Conservation (phyloP, 345 rosid species). For the Moricandia moricandioides region DNA sequence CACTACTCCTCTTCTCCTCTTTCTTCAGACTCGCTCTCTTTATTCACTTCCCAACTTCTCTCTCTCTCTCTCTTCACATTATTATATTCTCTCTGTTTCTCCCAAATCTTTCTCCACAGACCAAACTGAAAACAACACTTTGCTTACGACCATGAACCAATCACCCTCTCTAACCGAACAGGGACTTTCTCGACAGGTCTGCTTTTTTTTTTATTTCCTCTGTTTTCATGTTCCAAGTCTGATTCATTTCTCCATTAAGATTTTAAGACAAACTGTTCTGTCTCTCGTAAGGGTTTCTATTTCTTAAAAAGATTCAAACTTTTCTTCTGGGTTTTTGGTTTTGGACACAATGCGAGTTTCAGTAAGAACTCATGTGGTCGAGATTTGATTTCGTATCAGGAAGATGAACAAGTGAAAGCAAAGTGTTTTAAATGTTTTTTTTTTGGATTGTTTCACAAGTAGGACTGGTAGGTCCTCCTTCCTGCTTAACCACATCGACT, state of each 20-base stretch:
- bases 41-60: slow-evolving; percentile 43
- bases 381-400: slow-evolving; percentile 9
- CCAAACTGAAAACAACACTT: slow-evolving; percentile 16
- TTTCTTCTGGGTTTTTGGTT: slow-evolving; percentile 21
- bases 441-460: slow-evolving; percentile 33
- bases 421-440: slow-evolving; percentile 13
- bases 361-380: slow-evolving; percentile 13
- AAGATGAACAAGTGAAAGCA: slow-evolving; percentile 20
- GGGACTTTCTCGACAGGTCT: slow-evolving; percentile 56
- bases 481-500: slow-evolving; percentile 25
- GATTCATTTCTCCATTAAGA: neutral
- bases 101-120: slow-evolving; percentile 9
- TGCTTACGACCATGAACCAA: slow-evolving; percentile 45
- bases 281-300: neutral
- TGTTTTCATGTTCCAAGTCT: neutral
- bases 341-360: slow-evolving; percentile 15
- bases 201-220: neutral
- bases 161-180: slow-evolving; percentile 45
- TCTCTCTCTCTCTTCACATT: slow-evolving; percentile 31
- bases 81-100: slow-evolving; percentile 35
- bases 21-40: slow-evolving; percentile 32
- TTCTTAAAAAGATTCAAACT: neutral
- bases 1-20: slow-evolving; percentile 25
- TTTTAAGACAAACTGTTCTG: neutral
- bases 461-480: slow-evolving; percentile 34